Evolutionary conservation across 306 rosid genomes (phyloP).

Genomic region (Hylodesmum podocarpum): DNA sequence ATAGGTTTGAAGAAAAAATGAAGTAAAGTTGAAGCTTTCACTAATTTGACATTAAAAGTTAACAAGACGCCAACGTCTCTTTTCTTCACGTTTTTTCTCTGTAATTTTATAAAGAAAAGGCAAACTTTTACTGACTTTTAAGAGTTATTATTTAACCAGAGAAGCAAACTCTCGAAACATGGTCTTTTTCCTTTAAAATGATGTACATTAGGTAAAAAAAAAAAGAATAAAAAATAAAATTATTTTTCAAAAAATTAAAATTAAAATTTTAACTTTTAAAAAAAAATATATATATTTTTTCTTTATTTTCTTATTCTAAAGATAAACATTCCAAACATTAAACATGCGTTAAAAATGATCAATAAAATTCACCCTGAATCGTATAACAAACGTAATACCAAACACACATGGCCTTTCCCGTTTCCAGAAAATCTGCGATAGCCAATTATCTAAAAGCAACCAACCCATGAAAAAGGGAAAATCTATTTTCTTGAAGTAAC

Average conservation of each 20-base stretch:
- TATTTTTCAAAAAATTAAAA: too few species aligned
- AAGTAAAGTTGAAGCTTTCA: conserved; percentile 26
- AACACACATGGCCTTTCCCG: background rate
- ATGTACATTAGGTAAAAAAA: too few species aligned
- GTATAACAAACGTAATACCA: background rate
- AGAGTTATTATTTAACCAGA: background rate
- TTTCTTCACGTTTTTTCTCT: conserved; percentile 15
- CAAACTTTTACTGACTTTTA: background rate
- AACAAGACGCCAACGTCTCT: background rate
- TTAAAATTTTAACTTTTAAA: too few species aligned
- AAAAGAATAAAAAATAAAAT: too few species aligned
- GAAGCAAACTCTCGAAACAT: background rate
- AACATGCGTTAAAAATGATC: background rate
- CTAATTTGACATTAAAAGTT: background rate
- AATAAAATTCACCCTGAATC: background rate
- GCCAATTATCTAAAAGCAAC: background rate
- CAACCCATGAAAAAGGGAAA: background rate
- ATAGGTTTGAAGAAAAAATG: background rate
- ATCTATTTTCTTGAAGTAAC: background rate
- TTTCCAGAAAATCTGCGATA: background rate
- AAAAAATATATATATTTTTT: too few species aligned
- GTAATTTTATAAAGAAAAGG: background rate
- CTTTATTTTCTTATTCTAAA: too few species aligned
- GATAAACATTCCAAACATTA: too few species aligned
- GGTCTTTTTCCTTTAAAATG: too few species aligned